A percentile compares a stretch with the other conserved stretches of the same genome.
phyloP scores from a whole-genome alignment of 1,139 yeast genomes.

The Pichia sp. region DNA sequence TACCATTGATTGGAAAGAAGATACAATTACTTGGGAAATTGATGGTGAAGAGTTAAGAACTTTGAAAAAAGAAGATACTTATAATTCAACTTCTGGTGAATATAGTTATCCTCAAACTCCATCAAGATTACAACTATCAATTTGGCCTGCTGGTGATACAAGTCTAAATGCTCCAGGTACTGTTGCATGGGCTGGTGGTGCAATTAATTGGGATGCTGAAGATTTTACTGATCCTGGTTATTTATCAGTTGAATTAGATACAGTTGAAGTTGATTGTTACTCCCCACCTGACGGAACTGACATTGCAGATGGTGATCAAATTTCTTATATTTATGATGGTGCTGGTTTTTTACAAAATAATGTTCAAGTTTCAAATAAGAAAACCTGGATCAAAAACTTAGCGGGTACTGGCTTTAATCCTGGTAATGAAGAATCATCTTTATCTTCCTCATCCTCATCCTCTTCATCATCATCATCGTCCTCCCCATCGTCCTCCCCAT shows the following conservation, averaged over 20 bases:
- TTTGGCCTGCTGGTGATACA: conserved; percentile 89
- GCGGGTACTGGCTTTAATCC: conserved; percentile 63
- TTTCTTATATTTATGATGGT: conserved; percentile 50
- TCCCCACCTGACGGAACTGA: conserved; percentile 48
- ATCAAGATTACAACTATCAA: conserved; percentile 71
- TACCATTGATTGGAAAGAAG: conserved; percentile 79
- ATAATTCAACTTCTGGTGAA: conserved; percentile 51
- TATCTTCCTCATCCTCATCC: background rate
- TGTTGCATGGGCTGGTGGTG: conserved; percentile 91
- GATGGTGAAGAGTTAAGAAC: conserved; percentile 71
- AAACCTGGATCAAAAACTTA: conserved; percentile 50
- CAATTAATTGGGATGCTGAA: conserved; percentile 69
- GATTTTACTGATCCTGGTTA: conserved; percentile 75
- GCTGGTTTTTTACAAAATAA: conserved; percentile 37
- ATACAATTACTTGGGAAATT: conserved; percentile 61
- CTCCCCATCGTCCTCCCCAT: background rate
- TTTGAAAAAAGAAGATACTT: conserved; percentile 58
- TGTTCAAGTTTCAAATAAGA: conserved; percentile 53
- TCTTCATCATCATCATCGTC: conserved; percentile 2
- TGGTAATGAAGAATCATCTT: conserved; percentile 10
- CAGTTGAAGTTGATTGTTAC: conserved; percentile 58
- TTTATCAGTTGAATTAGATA: conserved; percentile 59
- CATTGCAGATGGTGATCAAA: conserved; percentile 40
- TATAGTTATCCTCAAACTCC: conserved; percentile 90
- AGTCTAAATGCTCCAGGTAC: conserved; percentile 61